Base-by-base conservation (phyloP, 352 stramenopile species). In the Blastocystis sp. region DNA sequence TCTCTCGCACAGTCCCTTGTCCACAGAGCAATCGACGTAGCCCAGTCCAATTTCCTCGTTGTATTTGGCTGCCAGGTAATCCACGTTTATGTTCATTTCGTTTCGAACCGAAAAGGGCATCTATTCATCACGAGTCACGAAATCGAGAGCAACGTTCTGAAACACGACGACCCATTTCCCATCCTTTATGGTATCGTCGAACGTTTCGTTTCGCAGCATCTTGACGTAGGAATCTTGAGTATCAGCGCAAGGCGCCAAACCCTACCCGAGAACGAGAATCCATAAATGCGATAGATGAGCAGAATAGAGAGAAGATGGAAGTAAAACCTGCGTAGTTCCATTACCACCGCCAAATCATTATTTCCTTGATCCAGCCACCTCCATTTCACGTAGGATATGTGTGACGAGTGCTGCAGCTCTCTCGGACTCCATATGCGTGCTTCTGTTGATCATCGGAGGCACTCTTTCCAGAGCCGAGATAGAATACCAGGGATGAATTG, bases 41-140 rank as follows among this genome's bases (percentile, higher is more conserved):
- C 71, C 71, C 16, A 81, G 33, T 13, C n/a, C 31, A 26, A 81
- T 45, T 51, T n/a, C 50, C 1, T 50, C 71, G 39, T 81, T 81
- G 35, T 81, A 81, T 33, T 81, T 81, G 0, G 71, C 71, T 26
- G 71, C 71, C 0, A 81, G 39, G 35, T 81, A 81, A 24, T 81
- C 71, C 26, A 81, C 62, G 71, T 81, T 81, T 3, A 65, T 45
- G 62, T 81, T 67, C 71, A 81, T 65, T 51, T 81, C 71, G 31
- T 81, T 37, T 10, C 29, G 39, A 16, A 67, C 66, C 0, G 62
- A n/a, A 81, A 81, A 81, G 24, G 71, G 71, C 9, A 21, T 63
- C 71, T 81, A 66, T 3, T 6, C 10, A 26, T 67, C 10, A 45
- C 35, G 12, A 21, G 21, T 6, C 0, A 39, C 9, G 50, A 62